Conservation (phyloP, 2,329 filamentous ascomycete genomes). For the Fusarium tjaetaba region DNA sequence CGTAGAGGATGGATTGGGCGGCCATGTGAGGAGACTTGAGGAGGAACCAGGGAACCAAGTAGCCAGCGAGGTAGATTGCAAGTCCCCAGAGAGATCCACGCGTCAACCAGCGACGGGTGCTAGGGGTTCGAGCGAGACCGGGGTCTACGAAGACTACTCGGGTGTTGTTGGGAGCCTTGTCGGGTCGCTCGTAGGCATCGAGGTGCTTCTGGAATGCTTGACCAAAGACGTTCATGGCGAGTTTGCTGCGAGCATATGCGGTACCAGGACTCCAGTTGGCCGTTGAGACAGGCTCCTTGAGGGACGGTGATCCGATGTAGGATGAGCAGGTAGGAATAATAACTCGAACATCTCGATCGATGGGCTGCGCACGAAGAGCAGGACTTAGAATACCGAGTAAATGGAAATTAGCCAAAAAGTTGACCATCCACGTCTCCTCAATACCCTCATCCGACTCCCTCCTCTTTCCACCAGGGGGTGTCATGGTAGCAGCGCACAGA, state of each 20-base stretch:
- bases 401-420: constrained; percentile 96
- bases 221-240: constrained; percentile 90
- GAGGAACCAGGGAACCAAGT: constrained; percentile 85
- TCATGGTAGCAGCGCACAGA: constrained; percentile 83
- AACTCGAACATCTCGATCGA: constrained; percentile 91
- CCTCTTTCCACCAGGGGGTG: constrained; percentile 70
- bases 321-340: constrained; percentile 87
- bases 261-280: constrained; percentile 64
- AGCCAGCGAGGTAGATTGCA: constrained; percentile 78
- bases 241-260: constrained; percentile 73
- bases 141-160: constrained; percentile 90
- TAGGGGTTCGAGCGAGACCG: constrained; percentile 84
- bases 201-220: constrained; percentile 93
- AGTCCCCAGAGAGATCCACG: constrained; percentile 85
- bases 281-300: constrained; percentile 62
- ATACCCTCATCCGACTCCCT: constrained; percentile 79
- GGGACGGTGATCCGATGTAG: constrained; percentile 81
- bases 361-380: constrained; percentile 87
- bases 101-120: constrained; percentile 87
- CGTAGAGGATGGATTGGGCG: constrained; percentile 86
- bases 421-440: constrained; percentile 92
- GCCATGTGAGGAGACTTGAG: constrained; percentile 86
- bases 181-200: constrained; percentile 82
- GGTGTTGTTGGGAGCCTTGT: constrained; percentile 82
- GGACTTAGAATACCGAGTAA: constrained; percentile 90